phyloP scores from a whole-genome alignment of 2,329 filamentous ascomycete genomes.

The Corniculantispora saksenae region DNA sequence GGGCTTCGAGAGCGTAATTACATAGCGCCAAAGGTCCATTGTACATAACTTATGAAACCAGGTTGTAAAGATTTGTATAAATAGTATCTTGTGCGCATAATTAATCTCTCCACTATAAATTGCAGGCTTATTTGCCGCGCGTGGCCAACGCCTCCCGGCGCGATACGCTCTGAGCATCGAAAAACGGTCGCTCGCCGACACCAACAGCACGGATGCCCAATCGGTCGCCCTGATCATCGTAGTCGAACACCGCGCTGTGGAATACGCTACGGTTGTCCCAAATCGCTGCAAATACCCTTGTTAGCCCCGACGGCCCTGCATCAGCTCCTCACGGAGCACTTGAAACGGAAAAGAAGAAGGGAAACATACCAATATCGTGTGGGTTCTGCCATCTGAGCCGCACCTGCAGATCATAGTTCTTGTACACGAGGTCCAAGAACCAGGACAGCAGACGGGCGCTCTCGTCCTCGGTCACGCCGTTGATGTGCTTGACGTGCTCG shows the following conservation, averaged over 20 bases:
- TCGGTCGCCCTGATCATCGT: constrained; percentile 48
- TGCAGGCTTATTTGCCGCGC: background rate
- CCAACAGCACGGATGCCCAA: constrained; percentile 52
- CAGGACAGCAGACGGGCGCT: constrained; percentile 50
- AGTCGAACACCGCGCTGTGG: constrained; percentile 56
- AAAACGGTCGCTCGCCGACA: constrained; percentile 55
- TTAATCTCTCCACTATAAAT: too few species aligned
- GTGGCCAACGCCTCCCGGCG: constrained; percentile 6
- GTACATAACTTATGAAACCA: background rate
- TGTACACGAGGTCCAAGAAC: constrained; percentile 51
- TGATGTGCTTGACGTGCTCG: constrained; percentile 51
- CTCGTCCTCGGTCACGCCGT: constrained; percentile 50
- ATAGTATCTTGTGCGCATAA: too few species aligned
- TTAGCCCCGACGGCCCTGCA: background rate
- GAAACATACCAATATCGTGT: constrained; percentile 43
- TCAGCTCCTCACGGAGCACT: background rate
- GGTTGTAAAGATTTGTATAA: background rate
- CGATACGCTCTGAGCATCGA: constrained; percentile 45
- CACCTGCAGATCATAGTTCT: constrained; percentile 60
- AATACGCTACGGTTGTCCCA: constrained; percentile 61
- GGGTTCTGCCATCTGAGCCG: constrained; percentile 44
- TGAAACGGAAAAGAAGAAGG: too few species aligned
- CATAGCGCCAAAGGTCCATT: background rate
- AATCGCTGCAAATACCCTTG: constrained; percentile 39
- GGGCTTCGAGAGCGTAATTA: background rate